These are phyloP conservation scores for Iris macrosiphon DNA, from an alignment of 106 monocot genomes.

Conservation along the genomic window DNA sequence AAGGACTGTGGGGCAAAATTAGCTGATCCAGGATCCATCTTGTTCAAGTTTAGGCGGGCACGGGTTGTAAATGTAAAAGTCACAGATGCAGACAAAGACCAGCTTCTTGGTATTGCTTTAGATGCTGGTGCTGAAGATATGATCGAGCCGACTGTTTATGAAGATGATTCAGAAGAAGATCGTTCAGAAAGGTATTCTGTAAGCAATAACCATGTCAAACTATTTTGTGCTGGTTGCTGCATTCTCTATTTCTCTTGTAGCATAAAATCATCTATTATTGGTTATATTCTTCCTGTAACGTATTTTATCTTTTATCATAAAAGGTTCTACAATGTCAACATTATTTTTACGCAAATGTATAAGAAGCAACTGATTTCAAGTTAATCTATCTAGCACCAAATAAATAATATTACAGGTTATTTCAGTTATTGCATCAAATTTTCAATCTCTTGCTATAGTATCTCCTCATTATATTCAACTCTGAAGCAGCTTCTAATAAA, in stretches of 20 bases:
- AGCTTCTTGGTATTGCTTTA: slow-evolving; percentile 73
- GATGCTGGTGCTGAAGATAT: slow-evolving; percentile 98
- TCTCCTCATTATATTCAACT: no score
- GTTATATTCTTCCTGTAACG: background rate
- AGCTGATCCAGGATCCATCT: slow-evolving; percentile 88
- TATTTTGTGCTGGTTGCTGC: background rate
- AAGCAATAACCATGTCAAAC: background rate
- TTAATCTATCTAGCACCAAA: no score
- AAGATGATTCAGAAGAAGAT: slow-evolving; percentile 61
- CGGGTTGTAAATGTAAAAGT: slow-evolving; percentile 78
- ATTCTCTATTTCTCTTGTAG: background rate
- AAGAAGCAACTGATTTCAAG: no score
- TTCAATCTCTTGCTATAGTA: no score
- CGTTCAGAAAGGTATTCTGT: slow-evolving; percentile 50
- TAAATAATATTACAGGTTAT: no score
- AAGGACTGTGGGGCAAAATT: slow-evolving; percentile 89
- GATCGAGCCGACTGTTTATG: slow-evolving; percentile 67
- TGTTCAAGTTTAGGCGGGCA: slow-evolving; percentile 86
- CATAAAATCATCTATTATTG: background rate
- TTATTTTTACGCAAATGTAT: no score
- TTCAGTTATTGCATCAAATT: no score
- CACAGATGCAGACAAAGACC: slow-evolving; percentile 65
- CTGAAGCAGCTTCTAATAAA: no score
- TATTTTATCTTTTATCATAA: no score
- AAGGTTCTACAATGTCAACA: no score